Percentiles rank a stretch among this genome's conserved stretches.
Conservation (phyloP, 148 eudicot genomes). For the Silene conica region DNA sequence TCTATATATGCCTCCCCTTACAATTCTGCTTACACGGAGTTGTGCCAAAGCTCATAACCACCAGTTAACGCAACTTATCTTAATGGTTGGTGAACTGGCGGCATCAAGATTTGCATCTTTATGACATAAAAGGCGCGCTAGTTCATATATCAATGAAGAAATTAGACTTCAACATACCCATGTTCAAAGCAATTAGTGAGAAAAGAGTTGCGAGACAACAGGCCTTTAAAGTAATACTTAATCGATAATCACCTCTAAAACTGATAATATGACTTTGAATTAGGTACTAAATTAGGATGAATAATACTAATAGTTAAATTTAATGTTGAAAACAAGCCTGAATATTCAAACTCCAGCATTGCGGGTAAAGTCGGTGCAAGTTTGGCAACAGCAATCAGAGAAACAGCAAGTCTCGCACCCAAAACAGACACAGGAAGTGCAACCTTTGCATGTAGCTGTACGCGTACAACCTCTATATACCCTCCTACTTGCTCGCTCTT, state of each 20-base stretch:
- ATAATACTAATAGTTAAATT: neutral
- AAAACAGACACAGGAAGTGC: constrained; percentile 72
- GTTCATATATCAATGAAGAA: too few relatives aligned
- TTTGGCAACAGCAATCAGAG: constrained; percentile 58
- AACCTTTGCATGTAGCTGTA: constrained; percentile 53
- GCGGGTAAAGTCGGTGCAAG: constrained; percentile 56
- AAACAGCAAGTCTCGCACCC: constrained; percentile 69
- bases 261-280: neutral
- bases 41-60: too few relatives aligned
- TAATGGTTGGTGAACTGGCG: too few relatives aligned
- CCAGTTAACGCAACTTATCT: too few relatives aligned
- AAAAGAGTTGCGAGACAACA: neutral
- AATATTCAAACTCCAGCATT: constrained; percentile 26
- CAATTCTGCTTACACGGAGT: too few relatives aligned
- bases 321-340: neutral
- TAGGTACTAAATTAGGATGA: neutral
- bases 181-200: neutral
- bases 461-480: constrained; percentile 53
- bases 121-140: too few relatives aligned
- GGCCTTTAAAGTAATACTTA: too few relatives aligned
- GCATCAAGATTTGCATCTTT: too few relatives aligned
- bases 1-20: too few relatives aligned
- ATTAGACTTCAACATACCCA: too few relatives aligned
- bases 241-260: neutral
- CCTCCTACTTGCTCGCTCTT: constrained; percentile 63